Conservation (phyloP, 1,284 basidiomycete species). For the Marasmius oreades region DNA sequence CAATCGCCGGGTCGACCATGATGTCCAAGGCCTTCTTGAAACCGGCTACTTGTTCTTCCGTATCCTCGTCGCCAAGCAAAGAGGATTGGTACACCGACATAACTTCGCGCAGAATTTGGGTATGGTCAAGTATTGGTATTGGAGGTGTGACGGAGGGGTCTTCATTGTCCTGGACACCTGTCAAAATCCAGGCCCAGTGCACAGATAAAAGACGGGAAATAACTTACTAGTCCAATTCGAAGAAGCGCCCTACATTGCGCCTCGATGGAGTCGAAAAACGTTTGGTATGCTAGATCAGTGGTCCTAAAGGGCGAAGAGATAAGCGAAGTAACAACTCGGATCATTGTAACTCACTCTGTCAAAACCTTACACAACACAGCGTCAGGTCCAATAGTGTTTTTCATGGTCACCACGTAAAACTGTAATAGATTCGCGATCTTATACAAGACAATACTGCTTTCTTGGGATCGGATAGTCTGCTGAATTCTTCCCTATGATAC, state of each 20-base stretch:
- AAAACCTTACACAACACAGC: constrained; percentile 78
- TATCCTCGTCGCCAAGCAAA: constrained; percentile 57
- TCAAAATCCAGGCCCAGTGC: not conserved
- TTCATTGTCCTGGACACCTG: constrained; percentile 56
- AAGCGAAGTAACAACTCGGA: not conserved
- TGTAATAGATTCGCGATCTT: constrained; percentile 92
- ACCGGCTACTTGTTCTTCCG: constrained; percentile 45
- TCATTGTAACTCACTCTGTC: constrained; percentile 62
- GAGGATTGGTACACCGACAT: constrained; percentile 86
- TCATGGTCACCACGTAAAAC: constrained; percentile 93
- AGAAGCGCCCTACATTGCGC: constrained; percentile 75
- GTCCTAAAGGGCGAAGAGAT: constrained; percentile 50
- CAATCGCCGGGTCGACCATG: constrained; percentile 79
- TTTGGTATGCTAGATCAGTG: constrained; percentile 74
- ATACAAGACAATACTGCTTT: constrained; percentile 89
- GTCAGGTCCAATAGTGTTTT: constrained; percentile 81
- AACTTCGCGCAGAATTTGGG: constrained; percentile 82
- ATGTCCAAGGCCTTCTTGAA: constrained; percentile 75
- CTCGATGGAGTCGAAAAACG: constrained; percentile 85
- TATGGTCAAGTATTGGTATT: constrained; percentile 73
- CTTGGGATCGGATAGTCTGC: constrained; percentile 90
- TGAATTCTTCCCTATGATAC: constrained; percentile 71
- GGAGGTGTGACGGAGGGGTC: constrained; percentile 79
- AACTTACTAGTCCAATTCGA: constrained; percentile 66
- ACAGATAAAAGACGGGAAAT: not conserved